Percentiles rank a stretch among this genome's conserved stretches.
Evolutionary conservation across 352 stramenopile species (phyloP).

Genomic region (Globisporangium ultimum): DNA sequence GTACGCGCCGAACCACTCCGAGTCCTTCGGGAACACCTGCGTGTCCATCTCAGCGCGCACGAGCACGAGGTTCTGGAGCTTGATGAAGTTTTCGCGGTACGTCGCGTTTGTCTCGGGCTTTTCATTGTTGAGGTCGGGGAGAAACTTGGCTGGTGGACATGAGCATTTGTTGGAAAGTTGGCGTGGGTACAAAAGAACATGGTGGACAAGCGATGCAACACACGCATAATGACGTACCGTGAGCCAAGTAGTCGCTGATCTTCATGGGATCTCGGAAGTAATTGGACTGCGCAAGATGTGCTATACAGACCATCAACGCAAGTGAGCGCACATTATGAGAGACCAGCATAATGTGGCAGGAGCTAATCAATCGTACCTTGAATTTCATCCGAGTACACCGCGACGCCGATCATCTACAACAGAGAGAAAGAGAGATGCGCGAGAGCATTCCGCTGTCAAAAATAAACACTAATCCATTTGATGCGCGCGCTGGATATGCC

Average conservation of each 20-base stretch:
- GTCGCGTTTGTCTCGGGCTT: conserved; percentile 61
- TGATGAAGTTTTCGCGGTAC: conserved; percentile 88
- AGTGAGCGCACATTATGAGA: neutral
- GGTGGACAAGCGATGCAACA: neutral
- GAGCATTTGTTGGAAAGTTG: neutral
- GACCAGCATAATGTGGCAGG: neutral
- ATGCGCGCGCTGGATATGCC: neutral
- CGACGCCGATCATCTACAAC: conserved; percentile 73
- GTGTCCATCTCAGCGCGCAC: conserved; percentile 88
- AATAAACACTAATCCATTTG: neutral
- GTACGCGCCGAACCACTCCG: conserved; percentile 87
- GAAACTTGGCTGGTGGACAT: conserved; percentile 50
- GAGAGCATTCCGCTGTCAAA: neutral
- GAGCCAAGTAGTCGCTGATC: conserved; percentile 63
- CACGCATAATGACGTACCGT: conserved; percentile 28
- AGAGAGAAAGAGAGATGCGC: conserved; percentile 6
- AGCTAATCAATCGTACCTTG: conserved; percentile 45
- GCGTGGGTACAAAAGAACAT: conserved; percentile 1
- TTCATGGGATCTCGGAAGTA: conserved; percentile 90
- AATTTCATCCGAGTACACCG: conserved; percentile 83
- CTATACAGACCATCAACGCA: conserved; percentile 15
- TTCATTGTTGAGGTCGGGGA: conserved; percentile 92
- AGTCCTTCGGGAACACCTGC: conserved; percentile 87
- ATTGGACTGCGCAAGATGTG: conserved; percentile 88
- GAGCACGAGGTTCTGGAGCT: conserved; percentile 86